phyloP scores from a whole-genome alignment of 2,329 filamentous ascomycete genomes.

The Bipolaris zeicola region DNA sequence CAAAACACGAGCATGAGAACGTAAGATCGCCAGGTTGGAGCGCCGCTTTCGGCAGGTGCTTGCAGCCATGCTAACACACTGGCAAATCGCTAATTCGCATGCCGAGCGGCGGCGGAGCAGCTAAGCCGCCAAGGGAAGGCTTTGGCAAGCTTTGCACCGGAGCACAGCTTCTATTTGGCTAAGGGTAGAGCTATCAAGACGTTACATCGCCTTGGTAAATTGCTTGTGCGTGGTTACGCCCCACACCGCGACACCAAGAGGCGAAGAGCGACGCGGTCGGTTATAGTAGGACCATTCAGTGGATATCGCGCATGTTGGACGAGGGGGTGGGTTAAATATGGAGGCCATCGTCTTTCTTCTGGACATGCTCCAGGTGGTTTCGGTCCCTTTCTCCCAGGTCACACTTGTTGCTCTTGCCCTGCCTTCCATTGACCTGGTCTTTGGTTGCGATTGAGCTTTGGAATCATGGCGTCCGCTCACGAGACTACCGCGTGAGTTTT shows the following conservation, averaged over 20 bases:
- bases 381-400: slow-evolving; percentile 10
- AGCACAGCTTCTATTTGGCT: slow-evolving; percentile 16
- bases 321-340: slow-evolving; percentile 33
- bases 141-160: slow-evolving; percentile 31
- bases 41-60: slow-evolving; percentile 34
- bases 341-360: slow-evolving; percentile 19
- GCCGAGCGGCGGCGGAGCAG: slow-evolving; percentile 21
- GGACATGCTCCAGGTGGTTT: slow-evolving; percentile 16
- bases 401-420: slow-evolving; percentile 8
- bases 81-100: slow-evolving; percentile 10
- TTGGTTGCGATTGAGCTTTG: slow-evolving; percentile 13
- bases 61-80: slow-evolving; percentile 14
- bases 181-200: slow-evolving; percentile 29
- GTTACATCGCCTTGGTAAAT: slow-evolving; percentile 38
- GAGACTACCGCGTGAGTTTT: slow-evolving; percentile 39
- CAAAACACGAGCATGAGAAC: slow-evolving; percentile 30
- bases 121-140: slow-evolving; percentile 38
- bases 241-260: slow-evolving; percentile 16
- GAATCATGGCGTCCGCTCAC: slow-evolving; percentile 33
- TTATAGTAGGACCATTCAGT: slow-evolving; percentile 8
- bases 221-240: slow-evolving; percentile 34
- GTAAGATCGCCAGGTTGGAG: slow-evolving; percentile 26
- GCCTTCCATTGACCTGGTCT: slow-evolving; percentile 18
- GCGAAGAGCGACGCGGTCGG: slow-evolving; percentile 22
- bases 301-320: slow-evolving; percentile 8